Evolutionary conservation across 306 rosid genomes (phyloP).

Genomic region (Datisca glomerata): DNA sequence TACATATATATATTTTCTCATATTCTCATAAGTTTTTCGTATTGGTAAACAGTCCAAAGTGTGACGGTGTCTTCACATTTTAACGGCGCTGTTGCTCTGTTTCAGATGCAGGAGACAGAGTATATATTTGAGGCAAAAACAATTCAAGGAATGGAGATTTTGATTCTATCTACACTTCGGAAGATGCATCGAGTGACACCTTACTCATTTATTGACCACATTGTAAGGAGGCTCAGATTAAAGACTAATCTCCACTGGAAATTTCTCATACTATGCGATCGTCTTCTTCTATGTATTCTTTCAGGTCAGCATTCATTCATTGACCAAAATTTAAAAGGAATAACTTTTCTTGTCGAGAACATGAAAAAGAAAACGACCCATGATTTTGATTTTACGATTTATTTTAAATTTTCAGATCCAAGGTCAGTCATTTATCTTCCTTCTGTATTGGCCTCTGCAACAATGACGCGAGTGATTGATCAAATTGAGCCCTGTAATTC

Average conservation of each 20-base stretch:
- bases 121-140: conserved; percentile 50
- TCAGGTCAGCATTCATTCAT: conserved; percentile 25
- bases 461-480: conserved; percentile 54
- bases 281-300: conserved; percentile 39
- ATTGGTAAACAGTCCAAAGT: not conserved
- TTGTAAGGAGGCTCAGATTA: conserved; percentile 48
- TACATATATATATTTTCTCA: too few relatives aligned
- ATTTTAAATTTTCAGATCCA: conserved; percentile 28
- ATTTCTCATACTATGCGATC: conserved; percentile 41
- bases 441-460: conserved; percentile 52
- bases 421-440: conserved; percentile 53
- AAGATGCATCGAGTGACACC: conserved; percentile 71
- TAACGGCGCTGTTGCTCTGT: too few relatives aligned
- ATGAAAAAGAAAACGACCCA: not conserved
- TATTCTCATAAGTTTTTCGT: not conserved
- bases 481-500: conserved; percentile 37
- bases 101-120: conserved; percentile 41
- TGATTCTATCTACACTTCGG: conserved; percentile 50
- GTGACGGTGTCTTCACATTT: conserved; percentile 6
- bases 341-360: not conserved
- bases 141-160: conserved; percentile 58
- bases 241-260: conserved; percentile 46
- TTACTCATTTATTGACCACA: conserved; percentile 54
- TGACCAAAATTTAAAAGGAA: too few relatives aligned
- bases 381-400: not conserved